Conservation (phyloP, 371 early-diverging fungal species). For the Chytridiales sp. region DNA sequence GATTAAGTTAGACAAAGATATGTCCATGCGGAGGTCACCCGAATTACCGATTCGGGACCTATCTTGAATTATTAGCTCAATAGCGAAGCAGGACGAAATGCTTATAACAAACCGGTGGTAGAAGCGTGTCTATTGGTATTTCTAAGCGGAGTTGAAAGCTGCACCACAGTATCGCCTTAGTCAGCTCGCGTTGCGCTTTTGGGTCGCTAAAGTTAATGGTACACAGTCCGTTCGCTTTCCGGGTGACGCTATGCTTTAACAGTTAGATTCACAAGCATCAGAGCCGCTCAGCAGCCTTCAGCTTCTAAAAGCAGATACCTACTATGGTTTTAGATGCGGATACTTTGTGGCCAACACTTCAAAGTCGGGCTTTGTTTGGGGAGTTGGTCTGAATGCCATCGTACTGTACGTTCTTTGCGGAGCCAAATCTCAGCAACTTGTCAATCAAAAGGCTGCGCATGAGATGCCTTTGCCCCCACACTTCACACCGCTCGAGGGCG, state of each 20-base stretch:
- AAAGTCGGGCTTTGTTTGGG: too few species aligned
- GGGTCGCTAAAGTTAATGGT: constrained; percentile 39
- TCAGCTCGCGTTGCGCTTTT: constrained; percentile 46
- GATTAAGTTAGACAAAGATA: not conserved
- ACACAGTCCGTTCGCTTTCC: not conserved
- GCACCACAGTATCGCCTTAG: constrained; percentile 55
- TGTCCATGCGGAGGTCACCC: not conserved
- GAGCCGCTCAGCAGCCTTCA: too few species aligned
- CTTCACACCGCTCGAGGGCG: too few species aligned
- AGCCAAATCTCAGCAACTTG: too few species aligned
- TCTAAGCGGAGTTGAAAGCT: constrained; percentile 59
- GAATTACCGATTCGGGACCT: constrained; percentile 15
- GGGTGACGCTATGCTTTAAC: constrained; percentile 15
- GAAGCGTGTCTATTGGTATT: constrained; percentile 62
- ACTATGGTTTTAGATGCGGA: too few species aligned
- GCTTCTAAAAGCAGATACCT: too few species aligned
- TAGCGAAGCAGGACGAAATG: not conserved
- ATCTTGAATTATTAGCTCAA: not conserved
- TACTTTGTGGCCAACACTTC: too few species aligned
- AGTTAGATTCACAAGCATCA: too few species aligned
- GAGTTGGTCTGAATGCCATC: too few species aligned
- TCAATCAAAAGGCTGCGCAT: too few species aligned
- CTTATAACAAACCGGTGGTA: constrained; percentile 55
- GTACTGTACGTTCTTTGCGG: too few species aligned
- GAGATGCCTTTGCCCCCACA: too few species aligned